Base-by-base conservation (phyloP, 805 yeast genomes). In the Deakozyma indianensis region DNA sequence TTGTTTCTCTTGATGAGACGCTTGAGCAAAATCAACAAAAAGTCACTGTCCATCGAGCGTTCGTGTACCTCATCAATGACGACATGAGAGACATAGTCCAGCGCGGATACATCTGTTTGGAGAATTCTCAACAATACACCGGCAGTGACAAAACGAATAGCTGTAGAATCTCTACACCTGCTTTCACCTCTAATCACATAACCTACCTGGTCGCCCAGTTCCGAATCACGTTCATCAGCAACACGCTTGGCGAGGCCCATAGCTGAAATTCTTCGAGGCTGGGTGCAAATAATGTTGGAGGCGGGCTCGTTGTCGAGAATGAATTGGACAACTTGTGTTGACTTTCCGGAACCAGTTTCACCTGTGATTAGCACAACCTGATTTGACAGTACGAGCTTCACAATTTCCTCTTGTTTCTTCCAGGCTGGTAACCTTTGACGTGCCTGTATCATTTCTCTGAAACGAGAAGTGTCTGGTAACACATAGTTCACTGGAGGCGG, bases 51-150 rank as follows among this genome's bases (percentile, higher is more conserved):
- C 46, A 88, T 75, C 0, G 96, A 86, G 52, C 97, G 67, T 62
- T 90, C 97, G 60, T 90, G 97, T n/a, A 90, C 97, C 63, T 90
- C 97, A 68, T 90, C 97, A 35, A 88, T 77, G 35, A 88, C 78
- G 32, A 88, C 74, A 55, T 81, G 83, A 25, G 79, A 77, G 16
- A 88, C 63, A 45, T 73, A 64, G 4, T 52, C 50, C 3, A 57
- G 47, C 1, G 58, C 57, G 4, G 60, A 57, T 40, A 74, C 56
- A 44, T 69, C 66, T 14, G 69, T 62, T 58, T 88, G 96, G 22
- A 88, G 67, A 78, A 88, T 82, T 49, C 96, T 71, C 23, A 90
- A 73, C 41, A 90, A 68, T 3, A 90, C 92, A 72, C 97, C 97
- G 0, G 95, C 84, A 1, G 97, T 90, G 46, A 84, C 84, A 61